Evolutionary conservation across 2,329 filamentous ascomycete species (phyloP), one percentile per base, ranked within the genome.

Genomic region (Ceratocystis cacaofunesta): DNA sequence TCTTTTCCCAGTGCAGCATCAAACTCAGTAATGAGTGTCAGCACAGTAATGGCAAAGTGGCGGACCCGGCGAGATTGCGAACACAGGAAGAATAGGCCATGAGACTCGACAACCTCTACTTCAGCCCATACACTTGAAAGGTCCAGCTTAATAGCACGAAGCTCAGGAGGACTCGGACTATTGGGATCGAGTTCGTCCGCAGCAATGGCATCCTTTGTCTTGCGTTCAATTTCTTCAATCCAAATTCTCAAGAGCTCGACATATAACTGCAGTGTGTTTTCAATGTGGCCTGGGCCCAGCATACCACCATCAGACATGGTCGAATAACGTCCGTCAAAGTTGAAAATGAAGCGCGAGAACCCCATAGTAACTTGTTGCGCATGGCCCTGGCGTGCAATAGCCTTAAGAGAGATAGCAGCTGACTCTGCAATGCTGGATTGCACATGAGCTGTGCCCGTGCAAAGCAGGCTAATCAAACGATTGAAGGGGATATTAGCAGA

Each of bases 281-380:
- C 94, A 66, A 99, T 96, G 72, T 99, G 94, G 3, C 87, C 89
- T 43, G 90, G 86, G 0, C 92, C 94, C 28, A 99, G 84, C 86
- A 99, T 94, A 1, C 94, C 94, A 41, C 95, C 94, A 72, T 99
- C 94, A 8, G 92, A 96, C 86, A 97, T 96, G 41, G 94, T 97
- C 0, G 92, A 90, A 74, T 99, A 99, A 28, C 92, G 86, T 70
- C 95, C 92, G 74, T 99, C 95, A 73, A 97, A 99, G 70, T 94
- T 96, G 78, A 99, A 99, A 64, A 99, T 99, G 75, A 97, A 99
- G 30, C 92, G 83, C 46, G 94, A 90, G 75, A 99, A 99, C 0
- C 94, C 92, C 75, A 95, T 96, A 0, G 92, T 96, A 2, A 99
- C 94, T 74, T 94, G 89, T 70, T 99, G 91, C 0, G 94, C 92